A percentile compares a stretch with the other conserved stretches of the same genome.
Conservation (phyloP, 345 rosid genomes). For the Carallia brachiata region DNA sequence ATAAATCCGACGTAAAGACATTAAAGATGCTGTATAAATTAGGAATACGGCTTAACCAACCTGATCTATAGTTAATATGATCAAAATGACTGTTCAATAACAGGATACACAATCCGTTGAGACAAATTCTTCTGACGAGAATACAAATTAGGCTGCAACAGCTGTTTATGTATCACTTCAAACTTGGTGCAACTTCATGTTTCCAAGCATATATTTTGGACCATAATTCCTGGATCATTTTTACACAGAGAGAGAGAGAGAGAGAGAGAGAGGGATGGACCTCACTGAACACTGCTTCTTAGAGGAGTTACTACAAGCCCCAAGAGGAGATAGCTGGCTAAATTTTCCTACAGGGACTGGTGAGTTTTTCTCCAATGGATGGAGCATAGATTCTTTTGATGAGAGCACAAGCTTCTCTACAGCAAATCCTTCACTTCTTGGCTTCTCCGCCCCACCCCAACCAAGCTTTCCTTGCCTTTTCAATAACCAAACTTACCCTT, state of each 20-base stretch:
- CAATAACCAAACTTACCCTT: constrained; percentile 31
- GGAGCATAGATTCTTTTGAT: constrained; percentile 48
- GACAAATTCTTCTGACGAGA: no score
- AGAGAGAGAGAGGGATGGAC: constrained; percentile 43
- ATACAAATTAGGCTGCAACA: no score
- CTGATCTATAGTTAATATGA: no score
- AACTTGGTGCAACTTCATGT: constrained; percentile 5
- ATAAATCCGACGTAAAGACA: no score
- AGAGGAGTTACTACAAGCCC: constrained; percentile 62
- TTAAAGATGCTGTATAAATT: no score
- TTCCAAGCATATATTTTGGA: background rate
- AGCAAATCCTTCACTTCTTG: constrained; percentile 33
- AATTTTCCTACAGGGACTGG: constrained; percentile 31
- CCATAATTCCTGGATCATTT: background rate
- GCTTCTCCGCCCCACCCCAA: constrained; percentile 31
- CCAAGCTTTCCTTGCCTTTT: constrained; percentile 44
- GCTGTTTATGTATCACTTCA: background rate
- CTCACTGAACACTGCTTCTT: constrained; percentile 53
- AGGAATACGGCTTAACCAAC: no score
- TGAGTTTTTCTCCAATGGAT: constrained; percentile 40
- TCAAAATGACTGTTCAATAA: no score
- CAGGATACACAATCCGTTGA: no score
- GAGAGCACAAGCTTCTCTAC: constrained; percentile 29
- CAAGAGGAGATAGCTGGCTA: constrained; percentile 45
- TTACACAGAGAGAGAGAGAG: constrained; percentile 9